A percentile compares a stretch with the other conserved stretches of the same genome.
Evolutionary conservation across 805 yeast genomes (phyloP).

Genomic region (Komagataella pseudopastoris): DNA sequence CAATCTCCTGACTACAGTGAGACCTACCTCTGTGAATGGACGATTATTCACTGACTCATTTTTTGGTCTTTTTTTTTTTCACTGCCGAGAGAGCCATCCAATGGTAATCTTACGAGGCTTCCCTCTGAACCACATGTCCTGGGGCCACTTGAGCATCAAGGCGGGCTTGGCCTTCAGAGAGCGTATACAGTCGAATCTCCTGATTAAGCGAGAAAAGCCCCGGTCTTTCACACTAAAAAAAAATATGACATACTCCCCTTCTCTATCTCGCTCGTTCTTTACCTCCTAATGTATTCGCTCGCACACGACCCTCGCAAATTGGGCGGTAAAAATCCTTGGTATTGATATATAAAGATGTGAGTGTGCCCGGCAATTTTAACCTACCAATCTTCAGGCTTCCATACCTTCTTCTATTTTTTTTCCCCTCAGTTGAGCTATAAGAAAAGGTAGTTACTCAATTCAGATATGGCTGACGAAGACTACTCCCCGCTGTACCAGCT

Average conservation of each 20-base stretch:
- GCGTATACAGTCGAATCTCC: no score
- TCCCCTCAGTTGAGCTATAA: not conserved
- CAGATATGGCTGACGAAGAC: constrained; percentile 11
- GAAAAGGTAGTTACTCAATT: not conserved
- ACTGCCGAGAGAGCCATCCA: not conserved
- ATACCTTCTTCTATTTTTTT: not conserved
- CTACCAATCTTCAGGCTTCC: not conserved
- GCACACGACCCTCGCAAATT: not conserved
- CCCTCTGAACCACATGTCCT: no score
- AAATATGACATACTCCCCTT: not conserved
- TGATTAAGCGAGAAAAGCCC: not conserved
- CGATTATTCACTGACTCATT: not conserved
- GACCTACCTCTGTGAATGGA: not conserved
- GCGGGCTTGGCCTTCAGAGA: no score
- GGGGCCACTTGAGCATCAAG: no score
- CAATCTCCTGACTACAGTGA: not conserved
- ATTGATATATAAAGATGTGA: not conserved
- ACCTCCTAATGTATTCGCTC: not conserved
- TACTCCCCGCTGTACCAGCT: constrained; percentile 19
- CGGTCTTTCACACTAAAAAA: not conserved
- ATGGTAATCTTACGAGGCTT: not conserved
- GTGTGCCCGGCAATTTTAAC: not conserved
- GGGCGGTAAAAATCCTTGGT: not conserved
- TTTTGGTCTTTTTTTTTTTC: no score
- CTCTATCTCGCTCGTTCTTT: not conserved